Conservation (phyloP, 2,329 filamentous ascomycete genomes). For the Lachnellula hyalina region DNA sequence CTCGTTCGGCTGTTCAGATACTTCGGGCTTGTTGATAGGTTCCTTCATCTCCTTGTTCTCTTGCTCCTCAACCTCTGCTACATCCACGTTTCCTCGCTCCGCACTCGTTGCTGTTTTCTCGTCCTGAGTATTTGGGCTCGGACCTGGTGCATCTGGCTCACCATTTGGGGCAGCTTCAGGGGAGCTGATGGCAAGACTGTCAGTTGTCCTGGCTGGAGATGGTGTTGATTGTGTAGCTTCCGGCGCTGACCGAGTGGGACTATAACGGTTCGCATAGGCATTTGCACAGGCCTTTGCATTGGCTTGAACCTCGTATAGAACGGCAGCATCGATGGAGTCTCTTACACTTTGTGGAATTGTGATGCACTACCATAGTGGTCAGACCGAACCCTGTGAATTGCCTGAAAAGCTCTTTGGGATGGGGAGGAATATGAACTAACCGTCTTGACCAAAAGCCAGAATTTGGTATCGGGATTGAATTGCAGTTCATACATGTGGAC, state of each 20-base stretch:
- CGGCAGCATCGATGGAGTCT: too few species aligned
- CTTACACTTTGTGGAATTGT: too few species aligned
- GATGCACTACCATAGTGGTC: too few species aligned
- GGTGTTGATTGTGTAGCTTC: not conserved
- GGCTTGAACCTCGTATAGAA: not conserved
- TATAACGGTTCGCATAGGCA: not conserved
- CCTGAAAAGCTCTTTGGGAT: too few species aligned
- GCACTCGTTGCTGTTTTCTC: not conserved
- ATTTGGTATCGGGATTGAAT: not conserved
- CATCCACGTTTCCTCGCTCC: not conserved
- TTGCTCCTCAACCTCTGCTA: not conserved
- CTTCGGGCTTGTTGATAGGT: not conserved
- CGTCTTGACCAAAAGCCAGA: not conserved
- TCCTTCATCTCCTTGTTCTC: not conserved
- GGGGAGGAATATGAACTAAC: slow-evolving; percentile 1
- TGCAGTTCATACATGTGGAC: slow-evolving; percentile 5
- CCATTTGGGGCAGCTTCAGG: not conserved
- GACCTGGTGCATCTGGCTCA: not conserved
- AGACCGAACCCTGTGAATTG: too few species aligned
- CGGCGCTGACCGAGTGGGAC: not conserved
- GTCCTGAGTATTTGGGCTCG: not conserved
- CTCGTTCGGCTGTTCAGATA: not conserved
- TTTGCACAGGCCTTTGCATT: not conserved
- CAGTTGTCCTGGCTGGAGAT: not conserved
- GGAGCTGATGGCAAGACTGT: not conserved